Evolutionary conservation across 768 basidiomycete species (phyloP).

Genomic region (Pisolithus tinctorius): DNA sequence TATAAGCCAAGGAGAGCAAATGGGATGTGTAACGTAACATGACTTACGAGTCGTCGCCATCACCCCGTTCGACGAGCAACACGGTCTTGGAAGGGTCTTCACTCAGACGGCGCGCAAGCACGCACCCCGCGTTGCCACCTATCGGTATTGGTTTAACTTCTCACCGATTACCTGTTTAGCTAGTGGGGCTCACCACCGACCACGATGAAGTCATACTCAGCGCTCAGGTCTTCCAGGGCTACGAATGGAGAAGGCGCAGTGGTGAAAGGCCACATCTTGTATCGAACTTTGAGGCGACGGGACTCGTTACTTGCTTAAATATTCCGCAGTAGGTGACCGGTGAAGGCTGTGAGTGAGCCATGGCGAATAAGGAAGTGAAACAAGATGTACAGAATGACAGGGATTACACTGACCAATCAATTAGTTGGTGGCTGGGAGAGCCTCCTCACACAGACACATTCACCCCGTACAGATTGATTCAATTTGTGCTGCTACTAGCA

Average conservation of each 20-base stretch:
- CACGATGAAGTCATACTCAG: slow-evolving; percentile 3
- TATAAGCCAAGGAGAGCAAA: background rate
- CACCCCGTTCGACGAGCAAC: slow-evolving; percentile 31
- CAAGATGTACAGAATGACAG: too few relatives aligned
- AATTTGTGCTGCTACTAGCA: too few relatives aligned
- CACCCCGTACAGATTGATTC: too few relatives aligned
- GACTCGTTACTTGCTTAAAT: too few relatives aligned
- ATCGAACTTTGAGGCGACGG: background rate
- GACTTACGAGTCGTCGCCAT: slow-evolving; percentile 18
- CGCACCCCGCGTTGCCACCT: slow-evolving; percentile 36
- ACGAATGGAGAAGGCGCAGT: background rate
- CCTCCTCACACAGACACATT: too few relatives aligned
- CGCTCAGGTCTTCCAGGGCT: background rate
- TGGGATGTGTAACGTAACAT: slow-evolving; percentile 16
- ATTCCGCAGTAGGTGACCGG: too few relatives aligned
- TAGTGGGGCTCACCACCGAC: background rate
- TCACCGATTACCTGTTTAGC: background rate
- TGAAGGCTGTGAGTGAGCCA: too few relatives aligned
- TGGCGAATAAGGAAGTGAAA: too few relatives aligned
- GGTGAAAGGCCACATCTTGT: slow-evolving; percentile 2
- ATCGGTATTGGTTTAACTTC: background rate
- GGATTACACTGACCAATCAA: too few relatives aligned
- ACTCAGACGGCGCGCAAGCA: slow-evolving; percentile 31
- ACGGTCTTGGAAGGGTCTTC: slow-evolving; percentile 25
- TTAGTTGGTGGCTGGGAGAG: too few relatives aligned